Evolutionary conservation across 2,329 filamentous ascomycete species (phyloP).

Genomic region (Aspergillus fumigatus): DNA sequence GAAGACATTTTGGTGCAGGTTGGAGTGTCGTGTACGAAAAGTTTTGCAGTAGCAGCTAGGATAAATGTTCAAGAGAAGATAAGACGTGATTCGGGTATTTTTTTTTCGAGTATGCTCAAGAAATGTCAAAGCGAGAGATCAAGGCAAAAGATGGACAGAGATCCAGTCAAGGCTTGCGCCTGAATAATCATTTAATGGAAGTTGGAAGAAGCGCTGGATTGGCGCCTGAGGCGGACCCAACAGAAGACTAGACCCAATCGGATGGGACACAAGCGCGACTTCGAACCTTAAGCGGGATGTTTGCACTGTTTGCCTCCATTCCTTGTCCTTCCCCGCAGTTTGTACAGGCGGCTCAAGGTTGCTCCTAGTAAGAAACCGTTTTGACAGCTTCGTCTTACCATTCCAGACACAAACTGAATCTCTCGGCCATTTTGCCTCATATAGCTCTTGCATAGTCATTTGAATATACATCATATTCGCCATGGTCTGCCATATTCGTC

Average conservation of each 20-base stretch:
- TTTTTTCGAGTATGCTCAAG: background rate
- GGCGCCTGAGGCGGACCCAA: background rate
- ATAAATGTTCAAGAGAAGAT: background rate
- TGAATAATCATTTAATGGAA: conserved; percentile 4
- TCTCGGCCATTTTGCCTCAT: background rate
- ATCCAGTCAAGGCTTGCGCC: background rate
- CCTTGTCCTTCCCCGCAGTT: conserved; percentile 27
- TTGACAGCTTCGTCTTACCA: background rate
- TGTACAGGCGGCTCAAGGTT: background rate
- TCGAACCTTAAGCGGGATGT: conserved; percentile 10
- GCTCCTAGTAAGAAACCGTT: background rate
- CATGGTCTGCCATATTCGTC: conserved; percentile 5
- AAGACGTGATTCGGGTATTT: background rate
- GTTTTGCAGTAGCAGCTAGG: background rate
- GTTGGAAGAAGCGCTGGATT: conserved; percentile 14
- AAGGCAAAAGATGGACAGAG: background rate
- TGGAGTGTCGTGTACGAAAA: background rate
- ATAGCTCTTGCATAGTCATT: background rate
- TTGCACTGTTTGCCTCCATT: conserved; percentile 16
- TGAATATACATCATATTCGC: conserved; percentile 2
- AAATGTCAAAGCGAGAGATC: background rate
- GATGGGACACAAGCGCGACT: conserved; percentile 4
- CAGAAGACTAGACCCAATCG: conserved; percentile 8
- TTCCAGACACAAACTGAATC: background rate
- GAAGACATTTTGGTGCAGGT: conserved; percentile 32